phyloP scores from a whole-genome alignment of 75 land plant genomes.

The Cryptomeria japonica region DNA sequence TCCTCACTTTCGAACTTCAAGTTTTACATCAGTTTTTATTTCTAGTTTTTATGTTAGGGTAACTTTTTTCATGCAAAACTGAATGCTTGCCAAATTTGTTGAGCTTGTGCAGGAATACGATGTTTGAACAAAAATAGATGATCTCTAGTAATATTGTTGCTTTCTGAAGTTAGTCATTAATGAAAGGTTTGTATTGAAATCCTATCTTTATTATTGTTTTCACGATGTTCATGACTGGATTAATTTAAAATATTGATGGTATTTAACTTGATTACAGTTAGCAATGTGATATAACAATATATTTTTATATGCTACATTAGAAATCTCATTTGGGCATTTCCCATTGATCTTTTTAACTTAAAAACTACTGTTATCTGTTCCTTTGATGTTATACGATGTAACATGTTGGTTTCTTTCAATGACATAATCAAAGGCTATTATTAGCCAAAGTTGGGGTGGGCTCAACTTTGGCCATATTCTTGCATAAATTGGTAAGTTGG shows the following conservation, averaged over 20 bases:
- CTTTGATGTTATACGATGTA: background rate
- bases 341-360: background rate
- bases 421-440: background rate
- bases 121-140: background rate
- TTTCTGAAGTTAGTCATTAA: constrained; percentile 2
- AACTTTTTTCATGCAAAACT: background rate
- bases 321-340: background rate
- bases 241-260: background rate
- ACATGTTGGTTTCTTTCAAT: background rate
- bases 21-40: too few species aligned
- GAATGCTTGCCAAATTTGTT: background rate
- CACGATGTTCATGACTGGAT: background rate
- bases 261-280: background rate
- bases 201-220: background rate
- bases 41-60: background rate
- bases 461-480: background rate
- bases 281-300: background rate
- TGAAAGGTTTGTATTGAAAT: background rate
- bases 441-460: background rate
- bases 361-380: background rate
- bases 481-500: background rate
- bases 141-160: background rate
- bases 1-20: background rate
- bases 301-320: background rate
- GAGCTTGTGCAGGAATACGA: background rate